Conservation (phyloP, 306 rosid genomes). For the Potentilla sterilis region DNA sequence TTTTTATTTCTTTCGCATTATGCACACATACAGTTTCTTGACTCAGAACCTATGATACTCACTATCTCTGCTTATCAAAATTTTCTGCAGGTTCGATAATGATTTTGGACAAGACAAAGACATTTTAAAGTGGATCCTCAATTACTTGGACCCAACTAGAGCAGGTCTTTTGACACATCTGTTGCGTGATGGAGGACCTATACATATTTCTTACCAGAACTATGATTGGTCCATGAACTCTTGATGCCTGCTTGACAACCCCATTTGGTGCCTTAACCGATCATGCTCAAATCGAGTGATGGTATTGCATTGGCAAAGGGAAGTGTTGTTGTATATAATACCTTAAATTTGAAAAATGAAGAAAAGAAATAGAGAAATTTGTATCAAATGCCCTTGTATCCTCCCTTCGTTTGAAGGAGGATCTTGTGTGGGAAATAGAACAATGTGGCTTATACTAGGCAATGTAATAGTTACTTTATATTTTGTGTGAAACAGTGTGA, state of each 20-base stretch:
- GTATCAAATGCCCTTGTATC: too few species aligned
- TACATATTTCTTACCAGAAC: slow-evolving; percentile 54
- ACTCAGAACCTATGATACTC: neutral
- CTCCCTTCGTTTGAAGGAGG: too few species aligned
- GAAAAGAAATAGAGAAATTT: neutral
- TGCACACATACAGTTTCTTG: neutral
- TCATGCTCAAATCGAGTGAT: neutral
- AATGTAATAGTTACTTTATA: neutral
- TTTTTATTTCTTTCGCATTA: neutral
- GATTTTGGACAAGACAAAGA: slow-evolving; percentile 83
- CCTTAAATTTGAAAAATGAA: neutral
- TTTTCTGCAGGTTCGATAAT: slow-evolving; percentile 55
- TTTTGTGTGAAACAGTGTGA: neutral
- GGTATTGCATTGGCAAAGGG: slow-evolving; percentile 19
- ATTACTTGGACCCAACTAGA: slow-evolving; percentile 68
- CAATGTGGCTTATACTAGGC: neutral
- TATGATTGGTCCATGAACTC: slow-evolving; percentile 75
- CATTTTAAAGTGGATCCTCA: slow-evolving; percentile 64
- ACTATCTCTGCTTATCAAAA: neutral
- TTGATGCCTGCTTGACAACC: slow-evolving; percentile 22
- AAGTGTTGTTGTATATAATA: slow-evolving; percentile 23
- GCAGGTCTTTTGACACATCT: slow-evolving; percentile 93
- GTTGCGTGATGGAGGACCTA: slow-evolving; percentile 65
- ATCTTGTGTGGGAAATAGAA: neutral
- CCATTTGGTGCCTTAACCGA: neutral